These are phyloP conservation scores for Thalassiosira profunda DNA, from an alignment of 108 stramenopile species.

Conservation along the genomic window DNA sequence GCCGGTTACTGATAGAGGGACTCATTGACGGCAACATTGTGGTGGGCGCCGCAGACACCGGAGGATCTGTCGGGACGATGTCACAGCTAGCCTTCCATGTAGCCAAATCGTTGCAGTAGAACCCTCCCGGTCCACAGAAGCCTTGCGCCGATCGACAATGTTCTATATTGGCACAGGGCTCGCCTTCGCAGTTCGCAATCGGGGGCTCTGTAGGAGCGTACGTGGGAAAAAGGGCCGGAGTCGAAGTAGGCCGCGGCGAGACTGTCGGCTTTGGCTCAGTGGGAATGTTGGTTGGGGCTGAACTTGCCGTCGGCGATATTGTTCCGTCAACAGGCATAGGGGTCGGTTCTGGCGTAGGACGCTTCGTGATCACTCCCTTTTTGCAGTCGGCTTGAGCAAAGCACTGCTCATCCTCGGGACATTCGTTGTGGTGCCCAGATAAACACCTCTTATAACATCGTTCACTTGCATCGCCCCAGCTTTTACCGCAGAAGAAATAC, in stretches of 20 bases:
- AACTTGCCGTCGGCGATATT: conserved; percentile 12
- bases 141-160: conserved; percentile 19
- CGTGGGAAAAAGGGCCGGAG: conserved; percentile 18
- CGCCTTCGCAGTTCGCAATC: conserved; percentile 22
- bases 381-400: conserved; percentile 47
- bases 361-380: conserved; percentile 16
- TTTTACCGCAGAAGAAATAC: conserved; percentile 40
- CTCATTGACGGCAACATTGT: conserved; percentile 4
- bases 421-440: conserved; percentile 28
- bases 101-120: conserved; percentile 17
- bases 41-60: conserved; percentile 7
- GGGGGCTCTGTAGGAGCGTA: conserved; percentile 23
- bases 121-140: conserved; percentile 18
- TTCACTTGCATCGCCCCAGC: conserved; percentile 21
- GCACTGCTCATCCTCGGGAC: conserved; percentile 37
- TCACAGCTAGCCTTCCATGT: conserved; percentile 24
- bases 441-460: conserved; percentile 36
- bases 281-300: conserved; percentile 12
- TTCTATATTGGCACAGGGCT: conserved; percentile 22
- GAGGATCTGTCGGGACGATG: conserved; percentile 14
- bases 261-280: not conserved
- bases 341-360: conserved; percentile 9
- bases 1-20: conserved; percentile 1
- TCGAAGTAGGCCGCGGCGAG: not conserved
- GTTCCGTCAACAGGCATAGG: conserved; percentile 12